phyloP scores from a whole-genome alignment of 371 early-diverging fungal genomes.

The Mortierella sp. region DNA sequence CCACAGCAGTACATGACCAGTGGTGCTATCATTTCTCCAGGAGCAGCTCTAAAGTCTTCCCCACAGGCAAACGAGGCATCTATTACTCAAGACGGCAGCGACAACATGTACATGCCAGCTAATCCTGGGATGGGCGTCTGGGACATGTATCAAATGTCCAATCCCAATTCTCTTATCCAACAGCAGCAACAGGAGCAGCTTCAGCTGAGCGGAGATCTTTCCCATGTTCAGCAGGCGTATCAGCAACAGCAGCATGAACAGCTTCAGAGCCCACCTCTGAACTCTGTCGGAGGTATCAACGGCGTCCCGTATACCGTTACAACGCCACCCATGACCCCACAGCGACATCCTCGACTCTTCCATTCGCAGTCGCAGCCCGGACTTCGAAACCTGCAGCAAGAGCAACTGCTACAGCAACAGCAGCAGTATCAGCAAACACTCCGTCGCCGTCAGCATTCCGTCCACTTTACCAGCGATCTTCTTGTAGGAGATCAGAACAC shows the following conservation, averaged over 20 bases:
- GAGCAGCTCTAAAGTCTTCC: slow-evolving; percentile 3
- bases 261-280: slow-evolving; percentile 15
- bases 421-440: slow-evolving; percentile 38
- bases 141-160: slow-evolving; percentile 27
- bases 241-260: slow-evolving; percentile 31
- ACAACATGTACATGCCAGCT: slow-evolving; percentile 7
- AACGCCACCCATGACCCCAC: slow-evolving; percentile 39
- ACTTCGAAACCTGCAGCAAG: slow-evolving; percentile 36
- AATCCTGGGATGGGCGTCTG: slow-evolving; percentile 17
- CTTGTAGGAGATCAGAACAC: slow-evolving; percentile 29
- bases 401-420: slow-evolving; percentile 33
- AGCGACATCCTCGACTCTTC: slow-evolving; percentile 34
- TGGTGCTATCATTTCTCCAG: slow-evolving; percentile 17
- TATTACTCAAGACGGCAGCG: slow-evolving; percentile 8
- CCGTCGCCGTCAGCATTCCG: slow-evolving; percentile 48
- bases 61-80: neutral
- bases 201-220: slow-evolving; percentile 9
- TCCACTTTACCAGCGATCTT: slow-evolving; percentile 42
- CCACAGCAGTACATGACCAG: slow-evolving; percentile 25
- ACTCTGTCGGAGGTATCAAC: slow-evolving; percentile 4
- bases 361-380: slow-evolving; percentile 51
- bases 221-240: slow-evolving; percentile 8
- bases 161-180: slow-evolving; percentile 28
- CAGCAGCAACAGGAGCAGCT: slow-evolving; percentile 32
- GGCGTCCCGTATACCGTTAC: slow-evolving; percentile 15